phyloP scores from a whole-genome alignment of 768 basidiomycete genomes.

The Lentinula edodes region DNA sequence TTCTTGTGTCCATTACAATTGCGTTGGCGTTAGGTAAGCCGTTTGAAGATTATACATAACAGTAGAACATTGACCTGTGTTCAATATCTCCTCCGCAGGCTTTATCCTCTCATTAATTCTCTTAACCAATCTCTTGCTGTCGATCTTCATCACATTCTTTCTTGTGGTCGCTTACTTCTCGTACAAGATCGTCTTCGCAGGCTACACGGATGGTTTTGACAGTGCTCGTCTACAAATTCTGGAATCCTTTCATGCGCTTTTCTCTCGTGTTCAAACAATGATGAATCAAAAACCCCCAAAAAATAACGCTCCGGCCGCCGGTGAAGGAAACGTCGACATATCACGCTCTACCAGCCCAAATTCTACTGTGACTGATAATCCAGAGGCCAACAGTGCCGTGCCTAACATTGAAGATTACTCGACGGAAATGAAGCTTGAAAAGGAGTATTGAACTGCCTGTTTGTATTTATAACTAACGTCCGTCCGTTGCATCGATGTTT shows the following conservation, averaged over 20 bases:
- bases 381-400: background rate
- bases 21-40: conserved; percentile 19
- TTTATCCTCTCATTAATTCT: conserved; percentile 16
- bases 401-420: background rate
- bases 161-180: conserved; percentile 17
- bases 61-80: background rate
- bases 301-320: background rate
- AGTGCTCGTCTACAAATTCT: conserved; percentile 23
- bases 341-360: background rate
- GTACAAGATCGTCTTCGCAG: conserved; percentile 18
- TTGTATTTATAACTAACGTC: background rate
- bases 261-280: conserved; percentile 12
- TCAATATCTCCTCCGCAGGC: conserved; percentile 2
- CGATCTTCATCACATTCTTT: conserved; percentile 18
- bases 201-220: conserved; percentile 16
- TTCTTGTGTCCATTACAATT: conserved; percentile 13
- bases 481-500: background rate
- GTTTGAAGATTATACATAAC: background rate
- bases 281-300: background rate
- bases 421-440: background rate
- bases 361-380: conserved; percentile 1
- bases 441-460: background rate
- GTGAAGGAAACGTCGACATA: background rate
- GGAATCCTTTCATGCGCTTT: conserved; percentile 18
- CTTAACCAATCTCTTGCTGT: conserved; percentile 21